A percentile compares a stretch with the other conserved stretches of the same genome.
Evolutionary conservation across 2,329 filamentous ascomycete species (phyloP).

Genomic region (Colletotrichum tropicicola): DNA sequence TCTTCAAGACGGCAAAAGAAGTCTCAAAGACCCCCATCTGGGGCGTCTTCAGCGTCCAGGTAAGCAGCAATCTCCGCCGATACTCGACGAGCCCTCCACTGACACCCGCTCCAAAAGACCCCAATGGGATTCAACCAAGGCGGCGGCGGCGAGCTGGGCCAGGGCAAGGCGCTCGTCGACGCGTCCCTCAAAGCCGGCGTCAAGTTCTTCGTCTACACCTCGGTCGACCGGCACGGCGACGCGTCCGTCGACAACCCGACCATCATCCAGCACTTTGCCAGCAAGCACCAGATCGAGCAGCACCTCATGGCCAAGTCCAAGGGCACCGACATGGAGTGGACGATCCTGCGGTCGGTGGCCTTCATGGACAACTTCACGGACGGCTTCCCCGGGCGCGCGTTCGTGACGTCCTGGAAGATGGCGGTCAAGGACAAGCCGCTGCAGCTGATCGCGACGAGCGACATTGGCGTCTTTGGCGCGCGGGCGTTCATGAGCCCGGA

Average conservation of each 20-base stretch:
- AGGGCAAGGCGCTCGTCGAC: constrained; percentile 66
- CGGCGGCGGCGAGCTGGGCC: constrained; percentile 52
- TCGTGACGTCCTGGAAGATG: constrained; percentile 42
- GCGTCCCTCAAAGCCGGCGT: constrained; percentile 62
- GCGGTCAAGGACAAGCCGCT: constrained; percentile 41
- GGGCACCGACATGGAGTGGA: constrained; percentile 42
- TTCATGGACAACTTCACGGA: constrained; percentile 51
- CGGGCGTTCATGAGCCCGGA: constrained; percentile 43
- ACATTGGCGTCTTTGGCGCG: constrained; percentile 50
- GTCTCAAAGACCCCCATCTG: constrained; percentile 49
- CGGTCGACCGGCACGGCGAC: constrained; percentile 67
- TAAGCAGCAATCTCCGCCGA: constrained; percentile 35
- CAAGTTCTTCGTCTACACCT: constrained; percentile 68
- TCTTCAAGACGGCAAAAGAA: constrained; percentile 56
- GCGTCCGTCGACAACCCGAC: constrained; percentile 60
- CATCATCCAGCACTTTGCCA: constrained; percentile 66
- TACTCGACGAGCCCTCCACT: background rate
- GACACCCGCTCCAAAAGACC: constrained; percentile 3
- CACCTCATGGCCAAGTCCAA: constrained; percentile 58
- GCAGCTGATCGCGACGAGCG: constrained; percentile 44
- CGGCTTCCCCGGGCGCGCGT: constrained; percentile 41
- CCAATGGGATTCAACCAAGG: constrained; percentile 37
- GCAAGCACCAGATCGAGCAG: constrained; percentile 68
- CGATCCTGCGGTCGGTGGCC: constrained; percentile 47
- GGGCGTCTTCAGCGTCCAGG: constrained; percentile 70